Evolutionary conservation across 2,329 filamentous ascomycete species (phyloP).

Genomic region (Cercospora zeae-maydis): DNA sequence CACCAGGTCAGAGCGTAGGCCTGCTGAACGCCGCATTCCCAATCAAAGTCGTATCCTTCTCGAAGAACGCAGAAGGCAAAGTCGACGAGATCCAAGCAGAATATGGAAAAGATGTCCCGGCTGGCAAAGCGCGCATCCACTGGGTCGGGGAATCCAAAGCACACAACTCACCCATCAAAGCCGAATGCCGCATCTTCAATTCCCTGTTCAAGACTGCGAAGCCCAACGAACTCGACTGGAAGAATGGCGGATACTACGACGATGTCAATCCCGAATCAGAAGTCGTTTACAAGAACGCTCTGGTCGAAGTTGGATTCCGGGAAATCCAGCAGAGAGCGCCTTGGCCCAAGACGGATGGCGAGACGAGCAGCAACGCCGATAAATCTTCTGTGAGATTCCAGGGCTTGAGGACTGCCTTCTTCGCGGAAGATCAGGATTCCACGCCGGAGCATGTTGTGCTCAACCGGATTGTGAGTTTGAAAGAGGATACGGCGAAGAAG

Average conservation of each 20-base stretch:
- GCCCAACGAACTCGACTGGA: constrained; percentile 64
- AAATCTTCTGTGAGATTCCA: constrained; percentile 84
- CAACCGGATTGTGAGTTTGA: constrained; percentile 87
- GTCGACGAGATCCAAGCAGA: constrained; percentile 64
- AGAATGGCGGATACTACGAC: constrained; percentile 73
- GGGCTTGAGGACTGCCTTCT: constrained; percentile 83
- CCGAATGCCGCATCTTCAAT: constrained; percentile 76
- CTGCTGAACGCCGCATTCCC: constrained; percentile 68
- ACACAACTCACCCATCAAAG: constrained; percentile 57
- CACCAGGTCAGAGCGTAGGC: constrained; percentile 70
- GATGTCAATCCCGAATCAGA: constrained; percentile 84
- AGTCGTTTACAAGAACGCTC: constrained; percentile 69
- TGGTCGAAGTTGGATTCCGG: constrained; percentile 79
- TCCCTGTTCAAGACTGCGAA: constrained; percentile 82
- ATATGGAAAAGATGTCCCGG: constrained; percentile 62
- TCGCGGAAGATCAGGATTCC: constrained; percentile 65
- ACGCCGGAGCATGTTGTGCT: constrained; percentile 72
- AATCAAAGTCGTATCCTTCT: constrained; percentile 65
- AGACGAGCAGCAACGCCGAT: constrained; percentile 54
- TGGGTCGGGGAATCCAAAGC: constrained; percentile 74
- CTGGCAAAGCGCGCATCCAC: constrained; percentile 63
- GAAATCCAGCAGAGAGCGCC: constrained; percentile 70
- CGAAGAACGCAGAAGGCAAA: constrained; percentile 63
- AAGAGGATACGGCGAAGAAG: constrained; percentile 75
- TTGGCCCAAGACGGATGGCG: constrained; percentile 76